Conservation (phyloP, 2,329 filamentous ascomycete species). For the Diaporthe nobilis region DNA sequence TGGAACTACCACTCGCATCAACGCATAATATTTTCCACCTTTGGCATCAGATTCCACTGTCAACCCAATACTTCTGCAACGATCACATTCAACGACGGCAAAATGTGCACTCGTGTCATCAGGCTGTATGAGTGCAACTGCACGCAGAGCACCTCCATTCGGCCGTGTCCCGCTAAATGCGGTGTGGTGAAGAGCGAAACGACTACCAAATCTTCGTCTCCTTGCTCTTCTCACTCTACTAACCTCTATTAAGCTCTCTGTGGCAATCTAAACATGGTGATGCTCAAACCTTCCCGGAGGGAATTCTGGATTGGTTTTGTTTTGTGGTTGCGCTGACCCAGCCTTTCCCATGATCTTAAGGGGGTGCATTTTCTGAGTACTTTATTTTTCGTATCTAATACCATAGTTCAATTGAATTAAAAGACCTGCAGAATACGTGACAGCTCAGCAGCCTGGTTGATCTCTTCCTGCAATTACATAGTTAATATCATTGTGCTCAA, state of each 20-base stretch:
- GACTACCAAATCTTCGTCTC: background rate
- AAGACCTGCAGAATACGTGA: no score
- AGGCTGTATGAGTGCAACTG: background rate
- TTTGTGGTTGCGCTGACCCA: no score
- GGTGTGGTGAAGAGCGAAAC: background rate
- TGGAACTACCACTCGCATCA: background rate
- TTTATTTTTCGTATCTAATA: no score
- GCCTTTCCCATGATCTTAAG: no score
- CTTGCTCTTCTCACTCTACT: conserved; percentile 3
- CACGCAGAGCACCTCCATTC: background rate
- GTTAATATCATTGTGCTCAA: no score
- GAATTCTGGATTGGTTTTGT: background rate
- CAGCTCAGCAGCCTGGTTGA: no score
- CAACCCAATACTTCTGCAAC: background rate
- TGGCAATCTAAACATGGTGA: no score
- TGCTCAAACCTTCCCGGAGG: no score
- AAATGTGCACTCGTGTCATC: background rate
- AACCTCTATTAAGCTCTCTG: background rate
- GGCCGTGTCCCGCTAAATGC: background rate
- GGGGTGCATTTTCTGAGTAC: no score
- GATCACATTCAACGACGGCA: background rate
- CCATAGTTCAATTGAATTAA: no score
- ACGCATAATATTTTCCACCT: background rate
- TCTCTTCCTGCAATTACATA: no score
- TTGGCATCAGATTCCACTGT: background rate